Percentiles rank a stretch among this genome's conserved stretches.
These are phyloP conservation scores for Macrophomina tecta DNA, from an alignment of 2,329 filamentous ascomycete species.

Conservation along the genomic window DNA sequence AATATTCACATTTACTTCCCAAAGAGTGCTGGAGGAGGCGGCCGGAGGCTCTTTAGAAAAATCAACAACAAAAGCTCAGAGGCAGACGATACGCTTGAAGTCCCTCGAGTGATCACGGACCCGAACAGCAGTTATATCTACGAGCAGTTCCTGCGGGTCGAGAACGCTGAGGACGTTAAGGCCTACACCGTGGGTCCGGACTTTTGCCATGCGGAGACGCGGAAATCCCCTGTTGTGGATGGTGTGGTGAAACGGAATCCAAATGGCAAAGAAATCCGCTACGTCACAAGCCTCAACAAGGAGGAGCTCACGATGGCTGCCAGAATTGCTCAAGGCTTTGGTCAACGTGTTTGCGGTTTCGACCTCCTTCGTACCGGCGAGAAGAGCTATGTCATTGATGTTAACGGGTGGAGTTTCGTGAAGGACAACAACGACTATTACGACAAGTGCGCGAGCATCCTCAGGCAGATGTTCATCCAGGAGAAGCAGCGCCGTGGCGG, in stretches of 20 bases:
- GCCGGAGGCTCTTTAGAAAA: conserved; percentile 90
- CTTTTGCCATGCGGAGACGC: conserved; percentile 95
- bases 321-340: conserved; percentile 89
- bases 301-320: conserved; percentile 86
- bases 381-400: conserved; percentile 96
- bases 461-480: conserved; percentile 85
- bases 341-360: conserved; percentile 94
- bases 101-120: conserved; percentile 83
- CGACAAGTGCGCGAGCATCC: conserved; percentile 83
- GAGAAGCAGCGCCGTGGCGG: conserved; percentile 71
- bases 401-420: conserved; percentile 99
- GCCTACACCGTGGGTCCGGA: conserved; percentile 93
- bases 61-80: conserved; percentile 99
- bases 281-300: conserved; percentile 82
- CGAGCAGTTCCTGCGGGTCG: conserved; percentile 94
- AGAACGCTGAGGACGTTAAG: conserved; percentile 98
- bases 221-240: conserved; percentile 96
- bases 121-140: conserved; percentile 87
- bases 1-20: conserved; percentile 99
- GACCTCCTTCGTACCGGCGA: conserved; percentile 87
- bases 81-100: conserved; percentile 76
- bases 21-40: conserved; percentile 83
- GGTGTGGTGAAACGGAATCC: conserved; percentile 95
- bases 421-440: conserved; percentile 99
- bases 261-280: conserved; percentile 94